These are phyloP conservation scores for Fusarium napiforme DNA, from an alignment of 2,329 filamentous ascomycete species.

Conservation along the genomic window DNA sequence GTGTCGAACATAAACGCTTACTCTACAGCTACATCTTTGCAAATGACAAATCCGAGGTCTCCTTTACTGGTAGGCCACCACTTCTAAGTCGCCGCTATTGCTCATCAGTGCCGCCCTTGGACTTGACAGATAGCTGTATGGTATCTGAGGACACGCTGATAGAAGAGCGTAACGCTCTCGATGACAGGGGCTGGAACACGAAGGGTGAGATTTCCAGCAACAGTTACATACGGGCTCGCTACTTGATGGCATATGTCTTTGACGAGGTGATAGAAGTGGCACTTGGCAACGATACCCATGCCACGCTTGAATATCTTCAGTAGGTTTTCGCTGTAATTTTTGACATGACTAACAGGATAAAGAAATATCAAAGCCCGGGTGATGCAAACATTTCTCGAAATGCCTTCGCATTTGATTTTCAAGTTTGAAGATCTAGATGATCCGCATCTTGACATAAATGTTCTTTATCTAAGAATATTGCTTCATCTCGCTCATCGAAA, in stretches of 20 bases:
- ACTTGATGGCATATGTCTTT: constrained; percentile 59
- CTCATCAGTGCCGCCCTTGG: constrained; percentile 63
- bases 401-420: constrained; percentile 54
- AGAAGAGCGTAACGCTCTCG: constrained; percentile 48
- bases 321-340: constrained; percentile 9
- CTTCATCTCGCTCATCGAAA: constrained; percentile 62
- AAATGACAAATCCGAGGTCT: constrained; percentile 61
- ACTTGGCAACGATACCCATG: constrained; percentile 49
- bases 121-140: constrained; percentile 62
- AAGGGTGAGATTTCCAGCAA: constrained; percentile 54
- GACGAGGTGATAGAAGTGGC: constrained; percentile 72
- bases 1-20: constrained; percentile 48
- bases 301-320: constrained; percentile 38
- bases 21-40: constrained; percentile 53
- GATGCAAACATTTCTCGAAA: constrained; percentile 46
- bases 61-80: constrained; percentile 67
- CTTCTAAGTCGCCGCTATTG: constrained; percentile 63
- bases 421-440: constrained; percentile 52
- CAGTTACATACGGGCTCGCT: constrained; percentile 60
- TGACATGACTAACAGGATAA: constrained; percentile 5
- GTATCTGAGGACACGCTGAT: constrained; percentile 53
- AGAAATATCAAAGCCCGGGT: constrained; percentile 53
- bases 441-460: constrained; percentile 42
- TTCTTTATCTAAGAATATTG: constrained; percentile 58
- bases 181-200: constrained; percentile 65